phyloP scores from a whole-genome alignment of 306 rosid species.

The Chamaecrista fasciculata region DNA sequence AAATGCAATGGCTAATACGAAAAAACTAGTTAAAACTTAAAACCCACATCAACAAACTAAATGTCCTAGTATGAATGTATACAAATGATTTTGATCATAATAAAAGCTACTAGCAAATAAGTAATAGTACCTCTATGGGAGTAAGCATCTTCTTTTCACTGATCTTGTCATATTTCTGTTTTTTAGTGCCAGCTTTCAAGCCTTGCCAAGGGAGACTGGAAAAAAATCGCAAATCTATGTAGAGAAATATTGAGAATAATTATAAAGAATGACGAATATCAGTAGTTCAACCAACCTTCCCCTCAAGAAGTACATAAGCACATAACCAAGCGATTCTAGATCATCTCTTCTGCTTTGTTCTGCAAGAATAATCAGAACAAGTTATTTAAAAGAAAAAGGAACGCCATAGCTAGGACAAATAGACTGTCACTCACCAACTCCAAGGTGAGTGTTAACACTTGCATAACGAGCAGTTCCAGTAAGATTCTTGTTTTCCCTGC shows the following conservation, averaged over 20 bases:
- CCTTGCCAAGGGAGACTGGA: conserved; percentile 99
- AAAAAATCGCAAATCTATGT: conserved; percentile 27
- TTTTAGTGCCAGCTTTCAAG: conserved; percentile 87
- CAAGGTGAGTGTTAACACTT: conserved; percentile 97
- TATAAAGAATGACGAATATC: conserved; percentile 5
- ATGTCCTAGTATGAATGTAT: background rate
- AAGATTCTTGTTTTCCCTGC: conserved; percentile 98
- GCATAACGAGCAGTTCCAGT: conserved; percentile 99
- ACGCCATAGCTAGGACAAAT: too few species aligned
- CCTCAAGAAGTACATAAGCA: conserved; percentile 94
- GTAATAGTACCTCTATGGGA: conserved; percentile 74
- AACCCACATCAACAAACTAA: background rate
- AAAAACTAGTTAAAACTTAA: background rate
- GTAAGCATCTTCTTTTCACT: conserved; percentile 99
- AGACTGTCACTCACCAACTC: conserved; percentile 73
- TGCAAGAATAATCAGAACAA: conserved; percentile 39
- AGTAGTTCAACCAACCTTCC: conserved; percentile 68
- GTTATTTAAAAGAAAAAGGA: too few species aligned
- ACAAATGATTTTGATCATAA: conserved; percentile 11
- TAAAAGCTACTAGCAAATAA: conserved; percentile 25
- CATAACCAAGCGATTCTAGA: conserved; percentile 95
- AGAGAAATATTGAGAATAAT: conserved; percentile 25
- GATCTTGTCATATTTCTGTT: conserved; percentile 94
- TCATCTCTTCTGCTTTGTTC: conserved; percentile 99
- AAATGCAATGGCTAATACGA: background rate